Evolutionary conservation across 2,329 filamentous ascomycete genomes (phyloP).

Genomic region (Sporothrix brasiliensis): DNA sequence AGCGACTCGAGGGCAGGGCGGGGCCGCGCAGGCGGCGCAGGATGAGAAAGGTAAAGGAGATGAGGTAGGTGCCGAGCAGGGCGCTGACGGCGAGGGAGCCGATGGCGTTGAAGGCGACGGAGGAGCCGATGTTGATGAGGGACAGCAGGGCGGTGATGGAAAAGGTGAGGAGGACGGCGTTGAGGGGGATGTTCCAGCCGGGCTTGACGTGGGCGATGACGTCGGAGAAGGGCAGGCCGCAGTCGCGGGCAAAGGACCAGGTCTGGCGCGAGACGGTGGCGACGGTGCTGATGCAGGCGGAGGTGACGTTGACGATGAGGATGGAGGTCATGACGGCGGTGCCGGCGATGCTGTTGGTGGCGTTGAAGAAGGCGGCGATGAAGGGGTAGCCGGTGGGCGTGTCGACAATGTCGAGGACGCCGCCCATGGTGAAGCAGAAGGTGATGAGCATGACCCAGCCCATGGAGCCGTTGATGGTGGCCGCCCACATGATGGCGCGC

Average conservation of each 20-base stretch:
- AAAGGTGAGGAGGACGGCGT: conserved; percentile 53
- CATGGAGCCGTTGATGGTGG: conserved; percentile 44
- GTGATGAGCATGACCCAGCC: conserved; percentile 47
- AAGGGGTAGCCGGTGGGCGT: conserved; percentile 58
- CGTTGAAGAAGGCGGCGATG: conserved; percentile 60
- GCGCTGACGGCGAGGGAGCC: conserved; percentile 55
- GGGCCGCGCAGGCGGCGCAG: conserved; percentile 47
- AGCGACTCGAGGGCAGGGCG: conserved; percentile 47
- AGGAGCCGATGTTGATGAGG: conserved; percentile 57
- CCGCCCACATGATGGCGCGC: conserved; percentile 44
- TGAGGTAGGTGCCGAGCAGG: conserved; percentile 56
- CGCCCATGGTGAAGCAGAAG: conserved; percentile 45
- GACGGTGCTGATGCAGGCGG: conserved; percentile 56
- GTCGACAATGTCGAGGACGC: conserved; percentile 36
- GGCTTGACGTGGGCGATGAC: conserved; percentile 46
- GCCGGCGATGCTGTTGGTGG: conserved; percentile 52
- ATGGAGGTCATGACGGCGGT: conserved; percentile 55
- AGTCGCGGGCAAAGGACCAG: conserved; percentile 57
- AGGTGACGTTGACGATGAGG: conserved; percentile 53
- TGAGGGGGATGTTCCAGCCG: conserved; percentile 47
- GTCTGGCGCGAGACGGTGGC: conserved; percentile 61
- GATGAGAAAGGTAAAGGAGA: conserved; percentile 51
- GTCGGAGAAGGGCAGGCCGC: conserved; percentile 47
- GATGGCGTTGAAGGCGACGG: conserved; percentile 56
- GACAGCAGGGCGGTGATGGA: conserved; percentile 50